Percentiles rank a stretch among this genome's conserved stretches.
phyloP scores from a whole-genome alignment of 108 stramenopile species.

The Nitzschia palea region DNA sequence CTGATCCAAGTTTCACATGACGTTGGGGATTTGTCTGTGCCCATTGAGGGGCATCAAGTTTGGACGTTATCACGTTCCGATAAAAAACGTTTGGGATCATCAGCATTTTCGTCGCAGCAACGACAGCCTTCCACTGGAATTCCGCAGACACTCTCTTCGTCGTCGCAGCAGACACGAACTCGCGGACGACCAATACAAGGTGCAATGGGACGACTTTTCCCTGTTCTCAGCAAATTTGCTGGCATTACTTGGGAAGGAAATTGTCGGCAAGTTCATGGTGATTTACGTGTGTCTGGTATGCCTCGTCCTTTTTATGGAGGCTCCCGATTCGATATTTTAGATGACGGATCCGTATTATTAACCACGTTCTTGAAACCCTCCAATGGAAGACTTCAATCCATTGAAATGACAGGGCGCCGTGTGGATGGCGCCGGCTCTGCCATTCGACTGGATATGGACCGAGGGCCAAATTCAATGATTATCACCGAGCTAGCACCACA shows the following conservation, averaged over 20 bases:
- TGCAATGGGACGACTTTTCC: conserved; percentile 3
- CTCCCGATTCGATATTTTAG: not conserved
- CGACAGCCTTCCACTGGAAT: not conserved
- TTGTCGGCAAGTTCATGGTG: conserved; percentile 27
- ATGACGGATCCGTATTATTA: not conserved
- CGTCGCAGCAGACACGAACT: not conserved
- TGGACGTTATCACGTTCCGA: conserved; percentile 5
- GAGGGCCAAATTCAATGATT: conserved; percentile 24
- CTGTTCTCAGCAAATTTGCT: conserved; percentile 28
- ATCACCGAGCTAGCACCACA: conserved; percentile 28
- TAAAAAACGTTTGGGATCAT: not conserved
- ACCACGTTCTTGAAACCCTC: not conserved
- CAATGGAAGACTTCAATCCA: not conserved
- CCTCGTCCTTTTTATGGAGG: not conserved
- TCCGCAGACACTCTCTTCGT: not conserved
- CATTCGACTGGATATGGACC: conserved; percentile 1
- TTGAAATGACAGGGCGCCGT: not conserved
- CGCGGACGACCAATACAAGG: not conserved
- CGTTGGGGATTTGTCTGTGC: not conserved
- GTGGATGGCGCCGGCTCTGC: not conserved
- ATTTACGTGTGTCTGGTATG: not conserved
- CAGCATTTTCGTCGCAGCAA: not conserved
- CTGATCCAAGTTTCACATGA: conserved; percentile 31
- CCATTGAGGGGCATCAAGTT: conserved; percentile 25
- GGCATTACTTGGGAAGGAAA: conserved; percentile 28